Percentiles rank a stretch among this genome's conserved stretches.
These are phyloP conservation scores for Immersiella caudata DNA, from an alignment of 495 filamentous ascomycete genomes.

Conservation along the genomic window DNA sequence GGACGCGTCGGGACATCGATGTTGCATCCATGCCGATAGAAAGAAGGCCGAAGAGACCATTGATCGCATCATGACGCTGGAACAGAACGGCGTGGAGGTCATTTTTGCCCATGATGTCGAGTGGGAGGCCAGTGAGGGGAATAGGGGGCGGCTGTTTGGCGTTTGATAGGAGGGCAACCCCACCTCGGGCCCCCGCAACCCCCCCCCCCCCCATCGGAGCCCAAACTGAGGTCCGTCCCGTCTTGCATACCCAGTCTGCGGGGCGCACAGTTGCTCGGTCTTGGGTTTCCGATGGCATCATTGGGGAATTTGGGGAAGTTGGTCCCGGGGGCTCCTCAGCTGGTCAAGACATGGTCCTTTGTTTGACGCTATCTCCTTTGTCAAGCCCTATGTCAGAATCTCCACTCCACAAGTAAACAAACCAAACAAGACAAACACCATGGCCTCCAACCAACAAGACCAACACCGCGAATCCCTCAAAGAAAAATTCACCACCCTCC, in stretches of 20 bases:
- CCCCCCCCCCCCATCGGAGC: slow-evolving; percentile 3
- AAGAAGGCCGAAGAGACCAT: slow-evolving; percentile 41
- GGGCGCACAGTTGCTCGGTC: no score
- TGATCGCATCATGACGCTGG: slow-evolving; percentile 32
- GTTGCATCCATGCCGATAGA: slow-evolving; percentile 45
- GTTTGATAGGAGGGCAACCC: slow-evolving; percentile 26
- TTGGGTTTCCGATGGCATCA: no score
- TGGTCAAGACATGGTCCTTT: no score
- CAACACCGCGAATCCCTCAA: slow-evolving; percentile 12
- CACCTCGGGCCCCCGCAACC: slow-evolving; percentile 31
- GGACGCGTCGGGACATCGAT: slow-evolving; percentile 35
- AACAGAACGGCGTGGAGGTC: slow-evolving; percentile 44
- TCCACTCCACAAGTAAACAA: no score
- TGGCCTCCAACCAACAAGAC: slow-evolving; percentile 20
- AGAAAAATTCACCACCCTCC: slow-evolving; percentile 23
- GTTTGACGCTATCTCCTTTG: no score
- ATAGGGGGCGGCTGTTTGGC: not conserved
- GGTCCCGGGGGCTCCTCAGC: no score
- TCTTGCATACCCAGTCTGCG: no score
- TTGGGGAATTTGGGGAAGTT: no score
- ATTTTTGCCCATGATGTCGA: slow-evolving; percentile 49
- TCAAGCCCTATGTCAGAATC: no score
- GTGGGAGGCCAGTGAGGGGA: slow-evolving; percentile 39
- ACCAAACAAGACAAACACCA: not conserved
- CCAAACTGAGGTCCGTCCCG: no score